A percentile compares a stretch with the other conserved stretches of the same genome.
Conservation (phyloP, 306 rosid species). For the Elaeagnus macrophylla region DNA sequence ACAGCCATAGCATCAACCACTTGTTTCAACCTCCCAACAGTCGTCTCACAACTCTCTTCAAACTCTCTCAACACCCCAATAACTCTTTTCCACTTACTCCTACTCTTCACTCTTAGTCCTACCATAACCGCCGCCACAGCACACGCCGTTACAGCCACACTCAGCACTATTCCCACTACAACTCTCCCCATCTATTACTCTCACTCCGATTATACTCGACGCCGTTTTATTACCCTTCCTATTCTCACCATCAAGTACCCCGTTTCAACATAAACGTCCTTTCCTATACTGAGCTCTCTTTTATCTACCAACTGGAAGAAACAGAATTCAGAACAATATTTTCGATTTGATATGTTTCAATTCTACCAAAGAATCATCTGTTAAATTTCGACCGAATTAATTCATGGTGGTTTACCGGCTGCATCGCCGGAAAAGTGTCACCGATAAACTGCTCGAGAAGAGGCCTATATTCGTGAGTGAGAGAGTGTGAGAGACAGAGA, state of each 20-base stretch:
- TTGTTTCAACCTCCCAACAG: conserved; percentile 60
- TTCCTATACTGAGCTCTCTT: neutral
- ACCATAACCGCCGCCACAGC: conserved; percentile 74
- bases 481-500: conserved; percentile 11
- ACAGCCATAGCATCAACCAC: conserved; percentile 97
- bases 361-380: neutral
- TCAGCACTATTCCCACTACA: conserved; percentile 51
- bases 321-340: neutral
- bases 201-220: conserved; percentile 30
- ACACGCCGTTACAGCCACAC: conserved; percentile 63
- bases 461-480: neutral
- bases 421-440: conserved; percentile 29
- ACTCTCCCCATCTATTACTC: conserved; percentile 51
- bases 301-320: neutral
- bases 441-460: conserved; percentile 7
- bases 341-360: neutral
- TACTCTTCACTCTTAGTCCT: conserved; percentile 57
- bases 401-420: conserved; percentile 27
- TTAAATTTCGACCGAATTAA: neutral
- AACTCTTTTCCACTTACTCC: conserved; percentile 69
- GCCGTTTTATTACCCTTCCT: conserved; percentile 40
- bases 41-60: conserved; percentile 60
- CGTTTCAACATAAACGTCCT: conserved; percentile 49
- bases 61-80: conserved; percentile 57
- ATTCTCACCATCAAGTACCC: conserved; percentile 39